A percentile compares a stretch with the other conserved stretches of the same genome.
These are phyloP conservation scores for Trichomonascaceae sp. DNA, from an alignment of 1,139 yeast species.

Conservation along the genomic window DNA sequence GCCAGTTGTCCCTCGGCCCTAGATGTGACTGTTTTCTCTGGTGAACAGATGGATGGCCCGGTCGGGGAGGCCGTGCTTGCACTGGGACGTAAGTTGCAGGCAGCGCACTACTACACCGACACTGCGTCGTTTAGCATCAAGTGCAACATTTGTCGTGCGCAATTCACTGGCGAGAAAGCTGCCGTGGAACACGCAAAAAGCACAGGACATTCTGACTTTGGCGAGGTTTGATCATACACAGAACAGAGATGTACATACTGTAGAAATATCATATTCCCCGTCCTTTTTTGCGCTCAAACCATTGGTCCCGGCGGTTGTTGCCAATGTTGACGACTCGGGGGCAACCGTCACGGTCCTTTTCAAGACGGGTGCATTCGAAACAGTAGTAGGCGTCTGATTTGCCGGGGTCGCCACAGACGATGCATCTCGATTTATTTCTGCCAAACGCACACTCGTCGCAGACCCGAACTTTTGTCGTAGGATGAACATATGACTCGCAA, in stretches of 20 bases:
- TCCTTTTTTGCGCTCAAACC: conserved; percentile 41
- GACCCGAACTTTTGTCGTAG: conserved; percentile 54
- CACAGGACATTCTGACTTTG: conserved; percentile 54
- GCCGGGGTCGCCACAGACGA: conserved; percentile 56
- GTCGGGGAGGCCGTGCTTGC: conserved; percentile 28
- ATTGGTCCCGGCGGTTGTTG: conserved; percentile 53
- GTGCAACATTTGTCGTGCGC: conserved; percentile 43
- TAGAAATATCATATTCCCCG: background rate
- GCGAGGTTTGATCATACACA: conserved; percentile 32
- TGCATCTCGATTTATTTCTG: conserved; percentile 48
- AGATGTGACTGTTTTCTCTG: conserved; percentile 33
- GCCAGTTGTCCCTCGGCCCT: conserved; percentile 11
- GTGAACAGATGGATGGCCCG: conserved; percentile 19
- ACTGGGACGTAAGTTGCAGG: conserved; percentile 36
- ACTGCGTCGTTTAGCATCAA: conserved; percentile 46
- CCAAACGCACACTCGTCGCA: conserved; percentile 85
- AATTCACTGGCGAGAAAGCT: conserved; percentile 51
- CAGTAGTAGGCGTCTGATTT: conserved; percentile 70
- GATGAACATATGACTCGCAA: conserved; percentile 79
- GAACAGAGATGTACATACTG: background rate
- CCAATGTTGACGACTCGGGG: conserved; percentile 78
- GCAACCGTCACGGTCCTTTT: conserved; percentile 85
- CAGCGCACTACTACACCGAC: conserved; percentile 51
- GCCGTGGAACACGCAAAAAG: conserved; percentile 54
- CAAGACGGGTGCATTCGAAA: conserved; percentile 68